Evolutionary conservation across 2,329 filamentous ascomycete species (phyloP), one percentile per base, ranked within the genome.

Genomic region (Didymella glomerata): DNA sequence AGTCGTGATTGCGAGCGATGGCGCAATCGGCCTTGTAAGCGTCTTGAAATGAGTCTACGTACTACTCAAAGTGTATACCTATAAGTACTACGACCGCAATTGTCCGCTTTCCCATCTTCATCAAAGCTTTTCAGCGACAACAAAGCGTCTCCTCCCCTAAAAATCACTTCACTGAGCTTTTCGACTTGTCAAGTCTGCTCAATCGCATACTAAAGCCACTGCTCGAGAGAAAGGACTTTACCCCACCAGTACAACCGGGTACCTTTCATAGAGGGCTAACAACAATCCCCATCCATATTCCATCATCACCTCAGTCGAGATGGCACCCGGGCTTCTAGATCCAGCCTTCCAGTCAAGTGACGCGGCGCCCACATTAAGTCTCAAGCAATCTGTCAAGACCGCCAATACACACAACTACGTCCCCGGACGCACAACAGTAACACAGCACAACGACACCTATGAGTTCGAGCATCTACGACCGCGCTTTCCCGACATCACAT

Each of bases 391-490:
- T 20, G 36, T 61, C 44, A 73, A 74, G 60, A 30, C 65, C 22
- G 54, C 45, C 22, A 69, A 72, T 34, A 48, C 62, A 27, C 63
- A 80, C 50, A 72, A 72, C 34, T 84, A 84, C 61, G 71, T 79
- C 9, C 84, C 84, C 8, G 84, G 84, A 40, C 78, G 80, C 11
- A 82, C 81, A 10, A 52, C 64, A 24, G 73, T 83, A 30, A 71
- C 83, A 61, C 65, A 77, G 20, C 79, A 84, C 57, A 77, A 81
- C 14, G 72, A 79, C 20, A 68, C 69, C 53, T 86, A 86, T 66
- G 77, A 82, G 41, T 78, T 84, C 60, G 81, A 85, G 32, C 78
- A 85, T 50, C 77, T 87, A 8, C 77, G 79, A 8, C 83, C 84
- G 18, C 77, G 71, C 9, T 86, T 86, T 62, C 84, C 84, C 3